Evolutionary conservation across 495 filamentous ascomycete genomes (phyloP).

Genomic region (Aspergillus bridgeri): DNA sequence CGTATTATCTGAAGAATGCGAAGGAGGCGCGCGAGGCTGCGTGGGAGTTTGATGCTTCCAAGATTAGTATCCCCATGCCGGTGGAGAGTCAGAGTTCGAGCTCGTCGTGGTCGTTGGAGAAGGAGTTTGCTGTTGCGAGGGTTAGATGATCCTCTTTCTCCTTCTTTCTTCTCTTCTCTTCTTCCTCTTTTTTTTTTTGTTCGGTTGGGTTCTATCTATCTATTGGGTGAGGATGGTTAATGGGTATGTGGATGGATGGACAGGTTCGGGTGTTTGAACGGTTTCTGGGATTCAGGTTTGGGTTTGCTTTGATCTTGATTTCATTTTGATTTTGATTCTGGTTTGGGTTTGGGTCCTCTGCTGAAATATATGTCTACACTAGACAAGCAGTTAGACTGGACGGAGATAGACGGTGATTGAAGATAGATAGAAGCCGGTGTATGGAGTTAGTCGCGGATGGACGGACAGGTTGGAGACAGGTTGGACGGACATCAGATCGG

Average conservation of each 20-base stretch:
- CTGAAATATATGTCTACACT: too few species aligned
- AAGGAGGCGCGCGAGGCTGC: constrained; percentile 32
- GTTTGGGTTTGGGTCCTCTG: background rate
- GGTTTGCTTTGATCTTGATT: too few species aligned
- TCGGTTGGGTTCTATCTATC: background rate
- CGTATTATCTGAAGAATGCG: constrained; percentile 29
- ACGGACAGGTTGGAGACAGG: background rate
- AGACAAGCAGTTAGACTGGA: too few species aligned
- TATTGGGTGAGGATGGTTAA: too few species aligned
- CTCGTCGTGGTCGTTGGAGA: constrained; percentile 22
- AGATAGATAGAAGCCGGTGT: too few species aligned
- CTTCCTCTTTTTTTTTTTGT: background rate
- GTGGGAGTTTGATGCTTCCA: constrained; percentile 39
- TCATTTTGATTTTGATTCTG: background rate
- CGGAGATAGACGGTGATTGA: constrained; percentile 6
- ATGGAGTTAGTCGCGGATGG: constrained; percentile 3
- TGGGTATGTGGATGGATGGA: too few species aligned
- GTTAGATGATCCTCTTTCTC: background rate
- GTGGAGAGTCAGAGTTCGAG: constrained; percentile 23
- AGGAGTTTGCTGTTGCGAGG: constrained; percentile 1
- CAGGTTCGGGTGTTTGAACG: too few species aligned
- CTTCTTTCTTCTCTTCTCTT: background rate
- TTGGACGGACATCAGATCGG: background rate
- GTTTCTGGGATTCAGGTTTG: too few species aligned
- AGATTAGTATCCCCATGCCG: constrained; percentile 26